phyloP scores from a whole-genome alignment of 2,329 filamentous ascomycete genomes.

The Phoma sp. region DNA sequence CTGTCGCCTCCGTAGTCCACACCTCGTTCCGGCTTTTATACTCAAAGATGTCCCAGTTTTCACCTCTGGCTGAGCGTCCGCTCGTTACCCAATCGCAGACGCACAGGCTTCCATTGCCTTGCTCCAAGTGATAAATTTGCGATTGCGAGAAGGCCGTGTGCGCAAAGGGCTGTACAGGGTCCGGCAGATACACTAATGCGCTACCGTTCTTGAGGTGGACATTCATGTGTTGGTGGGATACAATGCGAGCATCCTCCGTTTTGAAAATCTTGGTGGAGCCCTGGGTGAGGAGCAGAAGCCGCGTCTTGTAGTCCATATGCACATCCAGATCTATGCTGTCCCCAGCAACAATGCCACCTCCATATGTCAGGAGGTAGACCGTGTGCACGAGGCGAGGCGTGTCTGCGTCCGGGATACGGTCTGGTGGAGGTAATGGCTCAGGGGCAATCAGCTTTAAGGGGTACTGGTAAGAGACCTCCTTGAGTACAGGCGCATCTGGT shows the following conservation, averaged over 20 bases:
- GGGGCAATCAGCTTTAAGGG: slow-evolving; percentile 93
- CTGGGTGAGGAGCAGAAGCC: slow-evolving; percentile 66
- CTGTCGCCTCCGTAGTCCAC: slow-evolving; percentile 58
- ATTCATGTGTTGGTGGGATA: slow-evolving; percentile 57
- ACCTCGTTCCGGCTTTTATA: slow-evolving; percentile 91
- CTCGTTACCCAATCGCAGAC: slow-evolving; percentile 94
- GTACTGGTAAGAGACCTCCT: slow-evolving; percentile 85
- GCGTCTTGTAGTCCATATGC: slow-evolving; percentile 66
- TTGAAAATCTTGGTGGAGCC: slow-evolving; percentile 98
- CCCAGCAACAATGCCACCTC: slow-evolving; percentile 87
- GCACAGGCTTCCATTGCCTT: slow-evolving; percentile 67
- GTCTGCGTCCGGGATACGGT: slow-evolving; percentile 14
- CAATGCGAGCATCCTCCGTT: slow-evolving; percentile 59
- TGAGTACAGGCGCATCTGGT: slow-evolving; percentile 72
- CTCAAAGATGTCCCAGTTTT: slow-evolving; percentile 81
- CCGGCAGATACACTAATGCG: slow-evolving; percentile 73
- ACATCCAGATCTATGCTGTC: slow-evolving; percentile 79
- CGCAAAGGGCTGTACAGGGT: slow-evolving; percentile 91
- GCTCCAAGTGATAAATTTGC: slow-evolving; percentile 71
- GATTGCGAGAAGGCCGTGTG: slow-evolving; percentile 82
- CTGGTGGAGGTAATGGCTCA: slow-evolving; percentile 66
- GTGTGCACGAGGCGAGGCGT: slow-evolving; percentile 66
- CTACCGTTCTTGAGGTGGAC: slow-evolving; percentile 56
- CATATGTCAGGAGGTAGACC: slow-evolving; percentile 91
- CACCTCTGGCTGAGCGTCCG: slow-evolving; percentile 81